These are phyloP conservation scores for Caloboletus inedulis DNA, from an alignment of 1,284 basidiomycete genomes.

Conservation along the genomic window DNA sequence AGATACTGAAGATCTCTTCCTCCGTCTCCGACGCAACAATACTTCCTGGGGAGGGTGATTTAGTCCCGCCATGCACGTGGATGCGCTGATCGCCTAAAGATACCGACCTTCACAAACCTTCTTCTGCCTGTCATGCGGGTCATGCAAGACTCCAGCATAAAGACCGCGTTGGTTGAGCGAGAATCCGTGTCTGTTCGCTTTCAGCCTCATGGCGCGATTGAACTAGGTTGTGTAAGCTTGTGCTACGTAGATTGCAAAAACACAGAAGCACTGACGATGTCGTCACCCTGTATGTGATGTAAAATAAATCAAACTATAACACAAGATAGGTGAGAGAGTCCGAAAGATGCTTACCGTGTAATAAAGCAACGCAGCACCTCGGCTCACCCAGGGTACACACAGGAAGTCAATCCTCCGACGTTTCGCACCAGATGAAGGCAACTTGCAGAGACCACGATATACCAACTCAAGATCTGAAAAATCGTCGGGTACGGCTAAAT, in stretches of 20 bases:
- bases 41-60: constrained; percentile 48
- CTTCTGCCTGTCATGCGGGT: constrained; percentile 54
- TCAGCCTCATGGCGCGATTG: constrained; percentile 83
- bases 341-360: constrained; percentile 62
- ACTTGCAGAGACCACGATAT: constrained; percentile 76
- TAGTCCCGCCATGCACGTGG: not conserved
- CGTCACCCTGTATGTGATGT: constrained; percentile 57
- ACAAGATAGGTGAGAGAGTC: not conserved
- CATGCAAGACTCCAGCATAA: constrained; percentile 68
- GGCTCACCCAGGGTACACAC: constrained; percentile 70
- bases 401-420: constrained; percentile 82
- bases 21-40: constrained; percentile 80
- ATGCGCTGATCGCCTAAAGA: not conserved
- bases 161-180: constrained; percentile 85
- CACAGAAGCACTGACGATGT: constrained; percentile 56
- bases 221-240: constrained; percentile 51
- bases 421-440: constrained; percentile 41
- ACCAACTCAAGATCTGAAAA: constrained; percentile 65
- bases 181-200: constrained; percentile 79
- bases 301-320: not conserved
- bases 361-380: constrained; percentile 84
- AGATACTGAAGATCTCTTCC: constrained; percentile 75
- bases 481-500: constrained; percentile 70
- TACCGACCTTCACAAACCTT: constrained; percentile 59
- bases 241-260: not conserved